These are phyloP conservation scores for Mycena venus DNA, from an alignment of 768 basidiomycete species.

Conservation along the genomic window DNA sequence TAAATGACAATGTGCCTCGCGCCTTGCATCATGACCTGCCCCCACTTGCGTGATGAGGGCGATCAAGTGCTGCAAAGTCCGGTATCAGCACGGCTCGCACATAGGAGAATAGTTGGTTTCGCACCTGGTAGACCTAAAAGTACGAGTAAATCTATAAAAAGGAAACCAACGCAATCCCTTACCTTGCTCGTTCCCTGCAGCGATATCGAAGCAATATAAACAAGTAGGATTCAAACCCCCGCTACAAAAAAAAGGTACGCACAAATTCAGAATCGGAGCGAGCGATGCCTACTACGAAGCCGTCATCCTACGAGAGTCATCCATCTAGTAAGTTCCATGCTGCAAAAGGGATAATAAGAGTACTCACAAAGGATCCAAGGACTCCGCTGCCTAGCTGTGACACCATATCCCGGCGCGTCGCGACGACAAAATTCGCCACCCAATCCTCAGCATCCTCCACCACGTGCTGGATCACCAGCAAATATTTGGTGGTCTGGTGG, in stretches of 20 bases:
- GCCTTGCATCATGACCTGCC: conserved; percentile 24
- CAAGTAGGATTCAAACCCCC: too few relatives aligned
- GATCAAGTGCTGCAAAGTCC: conserved; percentile 24
- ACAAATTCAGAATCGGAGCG: neutral
- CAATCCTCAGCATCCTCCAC: conserved; percentile 17
- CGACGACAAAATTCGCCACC: conserved; percentile 7
- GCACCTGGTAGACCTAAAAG: conserved; percentile 21
- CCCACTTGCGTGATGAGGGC: conserved; percentile 23
- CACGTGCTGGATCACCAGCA: neutral
- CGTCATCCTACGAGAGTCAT: too few relatives aligned
- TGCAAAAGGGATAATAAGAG: neutral
- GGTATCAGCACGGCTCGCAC: too few relatives aligned
- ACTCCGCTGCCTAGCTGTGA: neutral
- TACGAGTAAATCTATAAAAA: neutral
- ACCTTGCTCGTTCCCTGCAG: conserved; percentile 31
- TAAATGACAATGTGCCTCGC: too few relatives aligned
- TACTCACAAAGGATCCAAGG: conserved; percentile 17
- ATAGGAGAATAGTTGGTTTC: neutral
- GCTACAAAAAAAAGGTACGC: too few relatives aligned
- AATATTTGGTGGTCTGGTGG: too few relatives aligned
- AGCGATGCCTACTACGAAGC: too few relatives aligned
- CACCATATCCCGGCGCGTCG: conserved; percentile 15
- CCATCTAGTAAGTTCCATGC: too few relatives aligned
- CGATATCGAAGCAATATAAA: too few relatives aligned
- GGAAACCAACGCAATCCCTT: neutral